Evolutionary conservation across 176 grass and related monocot species (phyloP).

Genomic region (Zoysia japonica): DNA sequence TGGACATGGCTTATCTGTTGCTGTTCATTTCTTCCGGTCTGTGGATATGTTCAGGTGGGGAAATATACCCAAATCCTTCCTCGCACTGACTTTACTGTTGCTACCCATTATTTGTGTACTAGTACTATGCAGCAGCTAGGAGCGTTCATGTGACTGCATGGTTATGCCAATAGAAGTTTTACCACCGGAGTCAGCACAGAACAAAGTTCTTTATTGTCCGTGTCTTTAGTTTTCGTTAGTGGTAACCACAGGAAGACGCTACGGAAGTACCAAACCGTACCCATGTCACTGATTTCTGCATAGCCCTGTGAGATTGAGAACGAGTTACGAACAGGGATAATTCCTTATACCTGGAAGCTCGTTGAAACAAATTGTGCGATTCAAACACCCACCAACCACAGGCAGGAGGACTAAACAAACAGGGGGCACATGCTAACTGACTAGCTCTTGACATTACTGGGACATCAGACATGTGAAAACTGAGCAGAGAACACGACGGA

Average conservation of each 20-base stretch:
- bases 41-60: neutral
- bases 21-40: neutral
- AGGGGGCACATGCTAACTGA: slow-evolving; percentile 23
- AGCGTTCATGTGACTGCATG: neutral
- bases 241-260: neutral
- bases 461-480: slow-evolving; percentile 29
- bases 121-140: neutral
- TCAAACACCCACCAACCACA: slow-evolving; percentile 28
- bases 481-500: slow-evolving; percentile 37
- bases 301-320: neutral
- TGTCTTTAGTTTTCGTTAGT: neutral
- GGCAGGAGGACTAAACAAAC: neutral
- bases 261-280: neutral
- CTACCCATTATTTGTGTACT: neutral
- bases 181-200: neutral
- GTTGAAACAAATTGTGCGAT: slow-evolving; percentile 17
- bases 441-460: slow-evolving; percentile 20
- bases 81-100: neutral
- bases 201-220: neutral
- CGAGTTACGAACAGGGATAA: neutral
- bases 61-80: neutral
- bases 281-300: neutral
- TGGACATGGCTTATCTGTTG: neutral
- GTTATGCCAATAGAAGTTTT: neutral
- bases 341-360: neutral